These are phyloP conservation scores for Calonectria hongkongensis DNA, from an alignment of 2,329 filamentous ascomycete genomes.

Conservation along the genomic window DNA sequence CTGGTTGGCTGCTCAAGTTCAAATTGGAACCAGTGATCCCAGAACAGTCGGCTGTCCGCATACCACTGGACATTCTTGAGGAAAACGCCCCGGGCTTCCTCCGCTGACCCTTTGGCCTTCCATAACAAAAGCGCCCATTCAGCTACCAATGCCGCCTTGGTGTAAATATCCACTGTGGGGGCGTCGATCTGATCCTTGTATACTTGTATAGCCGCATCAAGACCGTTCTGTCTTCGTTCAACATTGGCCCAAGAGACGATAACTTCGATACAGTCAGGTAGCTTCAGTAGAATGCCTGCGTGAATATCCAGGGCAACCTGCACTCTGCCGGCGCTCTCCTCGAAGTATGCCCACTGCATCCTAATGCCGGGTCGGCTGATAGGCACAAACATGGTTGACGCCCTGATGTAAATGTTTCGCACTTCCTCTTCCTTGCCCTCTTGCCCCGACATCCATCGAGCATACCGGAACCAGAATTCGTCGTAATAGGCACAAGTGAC, in stretches of 20 bases:
- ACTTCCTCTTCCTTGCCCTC: conserved; percentile 90
- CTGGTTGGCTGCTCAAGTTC: conserved; percentile 89
- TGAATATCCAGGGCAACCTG: conserved; percentile 91
- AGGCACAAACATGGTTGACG: conserved; percentile 89
- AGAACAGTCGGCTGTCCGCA: conserved; percentile 90
- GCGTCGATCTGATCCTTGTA: conserved; percentile 88
- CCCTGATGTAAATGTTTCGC: conserved; percentile 92
- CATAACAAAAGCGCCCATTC: conserved; percentile 92
- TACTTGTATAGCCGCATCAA: conserved; percentile 89
- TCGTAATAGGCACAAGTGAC: conserved; percentile 96
- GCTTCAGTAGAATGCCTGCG: conserved; percentile 82
- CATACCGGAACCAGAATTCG: conserved; percentile 98
- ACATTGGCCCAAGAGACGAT: conserved; percentile 92
- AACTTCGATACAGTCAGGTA: conserved; percentile 90
- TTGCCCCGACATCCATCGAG: conserved; percentile 92
- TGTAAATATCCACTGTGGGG: conserved; percentile 81
- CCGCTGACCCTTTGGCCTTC: conserved; percentile 87
- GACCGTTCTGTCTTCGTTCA: conserved; percentile 86
- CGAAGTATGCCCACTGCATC: conserved; percentile 94
- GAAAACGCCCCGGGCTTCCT: conserved; percentile 90
- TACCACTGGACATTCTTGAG: conserved; percentile 89
- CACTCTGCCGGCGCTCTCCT: conserved; percentile 86
- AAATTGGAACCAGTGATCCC: conserved; percentile 91
- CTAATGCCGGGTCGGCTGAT: conserved; percentile 89
- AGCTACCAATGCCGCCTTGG: conserved; percentile 90